Evolutionary conservation across 1,284 basidiomycete species (phyloP).

Genomic region (Leccinum subrobustum): DNA sequence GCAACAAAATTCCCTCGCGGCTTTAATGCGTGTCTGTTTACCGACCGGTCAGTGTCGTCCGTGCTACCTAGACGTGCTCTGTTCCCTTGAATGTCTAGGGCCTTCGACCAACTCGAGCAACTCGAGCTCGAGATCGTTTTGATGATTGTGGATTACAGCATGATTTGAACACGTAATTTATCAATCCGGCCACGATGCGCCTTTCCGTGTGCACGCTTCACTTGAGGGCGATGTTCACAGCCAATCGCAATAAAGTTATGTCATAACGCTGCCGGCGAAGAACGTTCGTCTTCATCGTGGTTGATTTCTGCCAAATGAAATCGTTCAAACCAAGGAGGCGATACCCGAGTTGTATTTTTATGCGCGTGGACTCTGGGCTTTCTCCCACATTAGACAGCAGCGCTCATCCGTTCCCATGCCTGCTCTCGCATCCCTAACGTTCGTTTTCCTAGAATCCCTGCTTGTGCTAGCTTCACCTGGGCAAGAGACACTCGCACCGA

Average conservation of each 20-base stretch:
- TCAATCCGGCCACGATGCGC: background rate
- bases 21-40: background rate
- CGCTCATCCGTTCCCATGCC: slow-evolving; percentile 15
- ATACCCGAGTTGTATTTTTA: slow-evolving; percentile 1
- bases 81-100: background rate
- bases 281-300: slow-evolving; percentile 29
- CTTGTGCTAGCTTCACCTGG: slow-evolving; percentile 30
- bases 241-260: slow-evolving; percentile 6
- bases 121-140: background rate
- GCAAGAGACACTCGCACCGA: slow-evolving; percentile 24
- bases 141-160: background rate
- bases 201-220: slow-evolving; percentile 16
- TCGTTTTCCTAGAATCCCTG: slow-evolving; percentile 1
- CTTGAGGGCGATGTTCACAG: background rate
- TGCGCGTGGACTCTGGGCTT: background rate
- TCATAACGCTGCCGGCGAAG: slow-evolving; percentile 2
- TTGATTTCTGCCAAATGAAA: slow-evolving; percentile 13
- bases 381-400: background rate
- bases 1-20: background rate
- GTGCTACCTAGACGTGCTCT: background rate
- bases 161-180: background rate
- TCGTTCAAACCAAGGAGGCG: background rate
- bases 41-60: slow-evolving; percentile 7
- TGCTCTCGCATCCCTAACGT: slow-evolving; percentile 8
- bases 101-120: background rate